These are phyloP conservation scores for Neocatenulostroma microsporum DNA, from an alignment of 2,329 filamentous ascomycete species.

Conservation along the genomic window DNA sequence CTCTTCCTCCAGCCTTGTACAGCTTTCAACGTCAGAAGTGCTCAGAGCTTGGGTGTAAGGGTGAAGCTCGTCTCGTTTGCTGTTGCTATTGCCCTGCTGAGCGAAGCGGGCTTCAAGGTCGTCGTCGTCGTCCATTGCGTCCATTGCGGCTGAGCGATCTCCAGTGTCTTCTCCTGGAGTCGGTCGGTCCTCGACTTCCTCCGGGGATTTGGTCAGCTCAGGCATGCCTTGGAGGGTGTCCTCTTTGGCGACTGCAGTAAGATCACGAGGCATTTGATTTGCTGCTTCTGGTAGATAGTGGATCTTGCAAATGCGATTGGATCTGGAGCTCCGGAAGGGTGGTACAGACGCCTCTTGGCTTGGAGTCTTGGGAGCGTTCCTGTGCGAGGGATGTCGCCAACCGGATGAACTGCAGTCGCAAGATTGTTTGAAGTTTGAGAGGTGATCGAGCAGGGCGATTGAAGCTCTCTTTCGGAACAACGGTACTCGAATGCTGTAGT, in stretches of 20 bases:
- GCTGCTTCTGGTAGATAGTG: too few species aligned
- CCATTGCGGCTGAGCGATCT: conserved; percentile 24
- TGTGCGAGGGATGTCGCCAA: too few species aligned
- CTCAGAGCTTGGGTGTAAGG: conserved; percentile 67
- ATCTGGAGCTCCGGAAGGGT: too few species aligned
- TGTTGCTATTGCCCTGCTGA: conserved; percentile 10
- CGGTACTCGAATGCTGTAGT: too few species aligned
- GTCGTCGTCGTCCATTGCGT: conserved; percentile 10
- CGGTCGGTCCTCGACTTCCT: conserved; percentile 10
- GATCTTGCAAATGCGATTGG: too few species aligned
- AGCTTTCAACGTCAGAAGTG: conserved; percentile 56
- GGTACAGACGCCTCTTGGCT: too few species aligned
- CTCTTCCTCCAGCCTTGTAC: conserved; percentile 50
- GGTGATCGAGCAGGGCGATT: too few species aligned
- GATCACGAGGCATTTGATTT: conserved; percentile 36
- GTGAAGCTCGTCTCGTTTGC: conserved; percentile 51
- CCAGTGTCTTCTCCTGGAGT: too few species aligned
- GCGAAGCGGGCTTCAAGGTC: conserved; percentile 11
- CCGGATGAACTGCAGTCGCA: too few species aligned
- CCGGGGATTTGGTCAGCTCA: conserved; percentile 16
- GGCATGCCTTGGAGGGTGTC: conserved; percentile 20
- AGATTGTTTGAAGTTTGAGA: too few species aligned
- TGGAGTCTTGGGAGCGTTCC: too few species aligned
- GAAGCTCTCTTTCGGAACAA: too few species aligned
- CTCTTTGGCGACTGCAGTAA: conserved; percentile 24